These are phyloP conservation scores for Calonectria montana DNA, from an alignment of 2,329 filamentous ascomycete species.

Conservation along the genomic window DNA sequence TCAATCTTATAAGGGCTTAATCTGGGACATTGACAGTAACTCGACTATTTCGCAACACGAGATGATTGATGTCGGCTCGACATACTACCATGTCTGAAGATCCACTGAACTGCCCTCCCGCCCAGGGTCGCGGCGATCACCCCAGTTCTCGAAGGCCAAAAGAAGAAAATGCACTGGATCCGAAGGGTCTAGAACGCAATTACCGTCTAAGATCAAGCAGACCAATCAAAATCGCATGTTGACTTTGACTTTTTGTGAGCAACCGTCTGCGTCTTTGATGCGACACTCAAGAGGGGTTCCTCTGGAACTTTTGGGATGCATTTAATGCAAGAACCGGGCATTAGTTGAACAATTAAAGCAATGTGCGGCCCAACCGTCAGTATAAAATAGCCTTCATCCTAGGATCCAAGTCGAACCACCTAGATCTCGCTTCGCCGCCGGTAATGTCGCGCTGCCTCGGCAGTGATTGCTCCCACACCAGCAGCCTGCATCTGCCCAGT, in stretches of 20 bases:
- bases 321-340: not conserved
- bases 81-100: not conserved
- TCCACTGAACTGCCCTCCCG: not conserved
- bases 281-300: not conserved
- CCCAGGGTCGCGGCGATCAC: not conserved
- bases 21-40: not conserved
- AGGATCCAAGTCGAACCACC: not conserved
- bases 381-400: not conserved
- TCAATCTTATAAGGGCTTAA: not conserved
- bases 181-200: not conserved
- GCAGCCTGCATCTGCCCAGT: not conserved
- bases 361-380: not conserved
- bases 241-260: not conserved
- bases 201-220: not conserved
- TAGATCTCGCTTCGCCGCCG: conserved; percentile 1
- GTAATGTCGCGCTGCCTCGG: conserved; percentile 11
- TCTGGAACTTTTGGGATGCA: not conserved
- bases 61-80: not conserved
- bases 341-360: not conserved
- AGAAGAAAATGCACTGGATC: not conserved
- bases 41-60: not conserved
- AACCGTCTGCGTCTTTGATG: not conserved
- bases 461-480: conserved; percentile 1
- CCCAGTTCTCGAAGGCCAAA: not conserved
- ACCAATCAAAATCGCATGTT: not conserved